Base-by-base conservation (phyloP, 257 asterid genomes). In the Cordia subcordata region DNA sequence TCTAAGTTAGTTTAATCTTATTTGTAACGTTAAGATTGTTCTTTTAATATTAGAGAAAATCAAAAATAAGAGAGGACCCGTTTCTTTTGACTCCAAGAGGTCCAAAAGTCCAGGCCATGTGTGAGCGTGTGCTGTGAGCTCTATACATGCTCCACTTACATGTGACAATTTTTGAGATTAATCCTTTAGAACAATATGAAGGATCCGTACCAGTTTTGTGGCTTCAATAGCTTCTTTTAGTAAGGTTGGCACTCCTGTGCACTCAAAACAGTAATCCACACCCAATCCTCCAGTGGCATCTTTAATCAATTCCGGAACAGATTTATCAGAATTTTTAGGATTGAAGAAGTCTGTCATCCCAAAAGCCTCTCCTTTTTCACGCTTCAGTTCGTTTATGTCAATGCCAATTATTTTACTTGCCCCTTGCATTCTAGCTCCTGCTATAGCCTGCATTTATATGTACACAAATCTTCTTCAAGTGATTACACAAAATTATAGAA, bases 201-300 rank as follows among this genome's bases (percentile, higher is more conserved):
- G 12, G 12, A 27, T 33, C 35, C 35, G 11, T 79, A 88, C 95
- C 81, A 73, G 71, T 88, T 84, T 85, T 4, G 94, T 77, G 60
- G 84, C 83, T 53, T 77, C 85, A 22, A 85, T 68, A 47, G 94
- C 90, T 67, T 88, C 87, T 55, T 88, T 76, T 42, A 85, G 85
- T 38, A 85, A 60, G 40, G 75, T 49, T 0, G 90, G 84, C n/a
- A 78, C 87, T 11, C 87, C 94, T 0, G 95, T 81, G 81, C 95
- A 85, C 65, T 88, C 96, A 21, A 76, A 72, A 11, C 81, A 77
- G 62, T 66, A 85, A 19, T 88, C 95, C 13, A 78, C 95, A 0
- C 96, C 96, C n/a, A 83, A 71, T 49, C 94, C 96, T 13, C 72
- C 87, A 0, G 95, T 88, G 14, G 80, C 88, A 5, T 85, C 94